Conservation (phyloP, 1,284 basidiomycete genomes). For the Coriolopsis trogii region DNA sequence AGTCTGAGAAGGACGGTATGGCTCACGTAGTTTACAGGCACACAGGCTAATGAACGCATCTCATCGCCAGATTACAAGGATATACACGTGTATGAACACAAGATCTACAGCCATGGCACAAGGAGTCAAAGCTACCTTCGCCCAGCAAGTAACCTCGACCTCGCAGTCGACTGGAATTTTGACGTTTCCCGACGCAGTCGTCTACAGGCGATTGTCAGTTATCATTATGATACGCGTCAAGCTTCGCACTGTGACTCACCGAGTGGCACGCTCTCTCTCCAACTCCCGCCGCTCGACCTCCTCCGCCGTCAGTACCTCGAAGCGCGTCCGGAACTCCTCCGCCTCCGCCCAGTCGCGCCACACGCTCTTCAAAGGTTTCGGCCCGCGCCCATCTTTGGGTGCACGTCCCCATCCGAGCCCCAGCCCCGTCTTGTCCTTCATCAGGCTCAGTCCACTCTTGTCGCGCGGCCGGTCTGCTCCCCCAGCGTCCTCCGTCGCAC, state of each 20-base stretch:
- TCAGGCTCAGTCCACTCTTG: constrained; percentile 50
- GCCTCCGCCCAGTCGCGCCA: constrained; percentile 96
- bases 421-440: constrained; percentile 80
- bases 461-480: constrained; percentile 42
- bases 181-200: constrained; percentile 75
- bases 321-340: constrained; percentile 89
- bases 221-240: too few species aligned
- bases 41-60: too few species aligned
- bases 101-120: not conserved
- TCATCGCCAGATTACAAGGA: too few species aligned
- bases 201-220: constrained; percentile 38
- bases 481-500: constrained; percentile 24
- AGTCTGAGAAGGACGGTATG: too few species aligned
- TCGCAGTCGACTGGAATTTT: constrained; percentile 64
- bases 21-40: too few species aligned
- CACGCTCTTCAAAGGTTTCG: constrained; percentile 83
- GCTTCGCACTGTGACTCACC: too few species aligned
- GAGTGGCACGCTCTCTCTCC: constrained; percentile 80
- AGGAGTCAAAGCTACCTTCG: constrained; percentile 10
- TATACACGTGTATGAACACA: too few species aligned
- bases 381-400: constrained; percentile 73
- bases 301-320: constrained; percentile 86
- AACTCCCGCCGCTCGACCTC: constrained; percentile 89
- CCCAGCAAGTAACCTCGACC: constrained; percentile 36
- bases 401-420: constrained; percentile 72